Evolutionary conservation across 2,329 filamentous ascomycete species (phyloP).

Genomic region (Botrytis galanthina): DNA sequence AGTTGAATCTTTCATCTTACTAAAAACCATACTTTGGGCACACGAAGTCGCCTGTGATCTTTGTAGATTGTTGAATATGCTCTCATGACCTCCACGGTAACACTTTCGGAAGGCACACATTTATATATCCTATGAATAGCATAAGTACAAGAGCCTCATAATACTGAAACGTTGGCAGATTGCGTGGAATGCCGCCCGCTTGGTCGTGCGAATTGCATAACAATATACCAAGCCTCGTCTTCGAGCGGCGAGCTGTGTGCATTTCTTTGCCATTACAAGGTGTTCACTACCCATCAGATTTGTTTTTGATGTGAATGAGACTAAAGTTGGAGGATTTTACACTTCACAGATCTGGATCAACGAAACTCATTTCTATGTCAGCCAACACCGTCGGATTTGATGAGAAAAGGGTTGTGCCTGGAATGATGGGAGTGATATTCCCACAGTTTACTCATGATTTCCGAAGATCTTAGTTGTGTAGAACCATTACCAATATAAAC

Average conservation of each 20-base stretch:
- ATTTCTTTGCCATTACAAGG: background rate
- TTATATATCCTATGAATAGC: background rate
- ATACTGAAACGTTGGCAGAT: background rate
- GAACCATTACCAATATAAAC: no score
- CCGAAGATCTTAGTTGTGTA: background rate
- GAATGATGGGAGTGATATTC: background rate
- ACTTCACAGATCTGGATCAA: background rate
- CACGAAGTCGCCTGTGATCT: no score
- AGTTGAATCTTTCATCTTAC: background rate
- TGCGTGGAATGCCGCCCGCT: background rate
- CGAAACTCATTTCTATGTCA: background rate
- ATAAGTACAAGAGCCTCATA: background rate
- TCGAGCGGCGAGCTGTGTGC: background rate
- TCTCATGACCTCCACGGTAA: no score
- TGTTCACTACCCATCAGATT: background rate
- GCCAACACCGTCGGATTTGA: background rate
- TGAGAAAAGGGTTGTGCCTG: no score
- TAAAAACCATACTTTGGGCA: background rate
- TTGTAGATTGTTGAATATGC: background rate
- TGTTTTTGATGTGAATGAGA: background rate
- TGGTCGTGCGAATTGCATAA: no score
- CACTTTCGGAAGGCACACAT: background rate
- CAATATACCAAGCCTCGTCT: background rate
- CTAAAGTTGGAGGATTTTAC: background rate
- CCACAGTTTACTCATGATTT: background rate